phyloP scores from a whole-genome alignment of 176 grass and related monocot species.

The Rhynchospora tenuis region DNA sequence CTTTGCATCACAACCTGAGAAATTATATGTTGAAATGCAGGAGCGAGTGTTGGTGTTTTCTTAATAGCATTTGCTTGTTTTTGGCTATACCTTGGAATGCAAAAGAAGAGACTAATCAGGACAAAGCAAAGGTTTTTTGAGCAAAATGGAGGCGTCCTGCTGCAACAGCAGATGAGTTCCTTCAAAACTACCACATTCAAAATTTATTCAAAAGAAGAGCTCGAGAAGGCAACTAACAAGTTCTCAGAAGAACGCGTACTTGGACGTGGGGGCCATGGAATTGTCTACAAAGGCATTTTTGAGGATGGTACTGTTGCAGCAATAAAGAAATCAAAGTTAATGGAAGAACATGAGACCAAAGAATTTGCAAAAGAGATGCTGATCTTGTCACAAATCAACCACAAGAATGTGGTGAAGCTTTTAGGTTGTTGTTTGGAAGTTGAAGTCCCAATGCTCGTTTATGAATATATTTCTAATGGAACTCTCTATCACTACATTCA shows the following conservation, averaged over 20 bases:
- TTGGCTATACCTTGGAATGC: slow-evolving; percentile 23
- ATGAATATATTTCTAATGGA: slow-evolving; percentile 52
- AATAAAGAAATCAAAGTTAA: slow-evolving; percentile 51
- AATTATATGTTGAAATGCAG: slow-evolving; percentile 12
- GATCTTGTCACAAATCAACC: slow-evolving; percentile 61
- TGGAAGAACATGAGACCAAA: slow-evolving; percentile 27
- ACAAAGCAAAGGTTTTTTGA: slow-evolving; percentile 49
- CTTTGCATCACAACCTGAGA: background rate
- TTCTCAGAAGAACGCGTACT: slow-evolving; percentile 24
- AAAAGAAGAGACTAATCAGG: slow-evolving; percentile 45
- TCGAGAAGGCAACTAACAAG: slow-evolving; percentile 41
- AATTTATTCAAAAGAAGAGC: slow-evolving; percentile 45
- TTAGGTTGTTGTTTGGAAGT: slow-evolving; percentile 67
- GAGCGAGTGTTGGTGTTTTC: slow-evolving; percentile 34
- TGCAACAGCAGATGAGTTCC: slow-evolving; percentile 40
- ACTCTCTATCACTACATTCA: slow-evolving; percentile 58
- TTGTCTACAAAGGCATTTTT: slow-evolving; percentile 42
- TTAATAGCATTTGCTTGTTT: slow-evolving; percentile 23
- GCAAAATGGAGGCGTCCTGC: slow-evolving; percentile 54
- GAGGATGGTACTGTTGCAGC: slow-evolving; percentile 39
- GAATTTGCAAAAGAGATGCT: slow-evolving; percentile 57
- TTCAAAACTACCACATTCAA: slow-evolving; percentile 8
- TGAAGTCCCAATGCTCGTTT: slow-evolving; percentile 50
- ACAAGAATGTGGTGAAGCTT: slow-evolving; percentile 52
- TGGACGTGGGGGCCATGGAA: slow-evolving; percentile 38